Conservation (phyloP, 208 protist genomes). For the Trypanosoma platydactyli region DNA sequence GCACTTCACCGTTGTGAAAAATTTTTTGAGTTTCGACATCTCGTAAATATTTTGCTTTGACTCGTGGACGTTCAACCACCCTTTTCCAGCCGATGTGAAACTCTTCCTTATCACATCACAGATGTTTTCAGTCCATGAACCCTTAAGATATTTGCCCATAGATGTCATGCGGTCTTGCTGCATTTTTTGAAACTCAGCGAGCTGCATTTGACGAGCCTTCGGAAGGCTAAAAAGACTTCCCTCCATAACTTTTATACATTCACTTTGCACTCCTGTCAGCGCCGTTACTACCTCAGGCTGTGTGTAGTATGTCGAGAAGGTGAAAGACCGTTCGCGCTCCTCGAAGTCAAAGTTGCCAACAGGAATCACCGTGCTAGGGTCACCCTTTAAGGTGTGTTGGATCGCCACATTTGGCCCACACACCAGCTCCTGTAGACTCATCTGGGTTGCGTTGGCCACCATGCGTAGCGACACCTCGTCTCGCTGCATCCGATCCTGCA, state of each 20-base stretch:
- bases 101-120: conserved; percentile 84
- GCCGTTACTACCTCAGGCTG: conserved; percentile 92
- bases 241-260: conserved; percentile 91
- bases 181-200: conserved; percentile 80
- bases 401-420: conserved; percentile 78
- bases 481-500: conserved; percentile 81
- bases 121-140: conserved; percentile 89
- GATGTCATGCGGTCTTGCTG: conserved; percentile 79
- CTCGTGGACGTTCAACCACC: conserved; percentile 97
- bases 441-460: conserved; percentile 75
- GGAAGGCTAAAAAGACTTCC: conserved; percentile 89
- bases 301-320: conserved; percentile 93
- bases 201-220: conserved; percentile 88
- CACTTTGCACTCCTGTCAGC: conserved; percentile 82
- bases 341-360: conserved; percentile 72
- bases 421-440: conserved; percentile 84
- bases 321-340: conserved; percentile 81
- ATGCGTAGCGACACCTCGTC: conserved; percentile 80
- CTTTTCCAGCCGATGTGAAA: conserved; percentile 95
- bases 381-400: conserved; percentile 57
- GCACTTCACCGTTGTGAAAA: conserved; percentile 96
- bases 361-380: conserved; percentile 65
- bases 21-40: conserved; percentile 97
- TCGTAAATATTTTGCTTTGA: conserved; percentile 95
- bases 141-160: conserved; percentile 84